phyloP scores from a whole-genome alignment of 805 yeast species.

The Candida vartiovaarae region DNA sequence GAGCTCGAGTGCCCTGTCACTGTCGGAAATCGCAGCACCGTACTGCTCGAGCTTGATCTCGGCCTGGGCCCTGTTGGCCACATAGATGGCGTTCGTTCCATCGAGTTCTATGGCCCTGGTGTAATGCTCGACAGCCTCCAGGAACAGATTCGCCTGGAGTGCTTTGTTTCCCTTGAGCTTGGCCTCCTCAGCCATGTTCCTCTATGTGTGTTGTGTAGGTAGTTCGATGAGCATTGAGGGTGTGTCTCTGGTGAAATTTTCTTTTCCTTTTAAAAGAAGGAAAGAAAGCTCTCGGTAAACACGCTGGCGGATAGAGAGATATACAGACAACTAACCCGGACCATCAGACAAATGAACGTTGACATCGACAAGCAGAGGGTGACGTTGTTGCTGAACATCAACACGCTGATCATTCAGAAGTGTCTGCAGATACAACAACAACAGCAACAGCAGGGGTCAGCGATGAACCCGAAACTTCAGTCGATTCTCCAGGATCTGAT shows the following conservation, averaged over 20 bases:
- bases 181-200: conserved; percentile 35
- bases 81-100: conserved; percentile 50
- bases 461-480: conserved; percentile 13
- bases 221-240: neutral
- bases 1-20: conserved; percentile 59
- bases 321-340: neutral
- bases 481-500: conserved; percentile 18
- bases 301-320: neutral
- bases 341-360: conserved; percentile 10
- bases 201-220: neutral
- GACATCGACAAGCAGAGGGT: conserved; percentile 21
- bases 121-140: conserved; percentile 62
- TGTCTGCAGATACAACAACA: conserved; percentile 21
- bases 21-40: conserved; percentile 79
- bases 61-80: conserved; percentile 86
- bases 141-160: conserved; percentile 58
- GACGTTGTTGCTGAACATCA: conserved; percentile 17
- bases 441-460: conserved; percentile 11
- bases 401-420: conserved; percentile 21
- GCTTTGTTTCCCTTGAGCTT: conserved; percentile 71
- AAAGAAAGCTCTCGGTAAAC: neutral
- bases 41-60: conserved; percentile 80
- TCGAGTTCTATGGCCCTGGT: conserved; percentile 68
- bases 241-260: too few species aligned
- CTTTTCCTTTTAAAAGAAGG: too few species aligned